Evolutionary conservation across 2,329 filamentous ascomycete species (phyloP), one percentile per base, ranked within the genome.

Genomic region (Alternaria sp.): DNA sequence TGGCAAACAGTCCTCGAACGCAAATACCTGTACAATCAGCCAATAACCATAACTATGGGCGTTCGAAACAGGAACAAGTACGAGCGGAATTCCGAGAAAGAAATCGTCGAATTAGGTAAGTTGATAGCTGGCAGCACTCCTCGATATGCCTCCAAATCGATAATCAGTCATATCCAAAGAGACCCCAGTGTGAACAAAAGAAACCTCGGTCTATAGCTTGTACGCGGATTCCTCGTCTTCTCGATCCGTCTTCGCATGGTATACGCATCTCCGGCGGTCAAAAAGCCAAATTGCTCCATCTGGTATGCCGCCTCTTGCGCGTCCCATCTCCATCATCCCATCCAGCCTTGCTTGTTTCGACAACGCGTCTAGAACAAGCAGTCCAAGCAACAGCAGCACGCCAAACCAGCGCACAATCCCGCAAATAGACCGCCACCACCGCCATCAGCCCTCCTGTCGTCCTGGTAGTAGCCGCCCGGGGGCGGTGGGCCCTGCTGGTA

Each of bases 341-440:
- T 13, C 17, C 49, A 46, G 8, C 19, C 2, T 26, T 32, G 28
- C 13, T 51, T 32, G 17, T 51, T 4, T 15, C 36, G 13, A 32
- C 36, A 15, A 8, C 23, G 23, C 44, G 28, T 59, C 69, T 82
- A 85, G 68, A 85, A 84, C 71, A 86, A 71, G 64, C 83, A 79
- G 67, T 86, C 84, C 76, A 86, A 79, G 78, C 84, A 86, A 69
- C 84, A 86, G 68, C 84, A 86, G 69, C 83, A 85, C 40, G 84
- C 83, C 73, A 85, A 65, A 58, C 77, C 79, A 10, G 79, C 84
- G 63, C 83, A 72, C 46, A 83, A 66, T 15, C 79, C 83, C 4
- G 80, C 80, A 40, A 82, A 77, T 32, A 84, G 72, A 2, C 83
- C 83, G 5, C 75, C 78, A 23, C 70, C 74, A 15, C 74, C 71